phyloP scores from a whole-genome alignment of 768 basidiomycete genomes.

The Termitomyces sp. region DNA sequence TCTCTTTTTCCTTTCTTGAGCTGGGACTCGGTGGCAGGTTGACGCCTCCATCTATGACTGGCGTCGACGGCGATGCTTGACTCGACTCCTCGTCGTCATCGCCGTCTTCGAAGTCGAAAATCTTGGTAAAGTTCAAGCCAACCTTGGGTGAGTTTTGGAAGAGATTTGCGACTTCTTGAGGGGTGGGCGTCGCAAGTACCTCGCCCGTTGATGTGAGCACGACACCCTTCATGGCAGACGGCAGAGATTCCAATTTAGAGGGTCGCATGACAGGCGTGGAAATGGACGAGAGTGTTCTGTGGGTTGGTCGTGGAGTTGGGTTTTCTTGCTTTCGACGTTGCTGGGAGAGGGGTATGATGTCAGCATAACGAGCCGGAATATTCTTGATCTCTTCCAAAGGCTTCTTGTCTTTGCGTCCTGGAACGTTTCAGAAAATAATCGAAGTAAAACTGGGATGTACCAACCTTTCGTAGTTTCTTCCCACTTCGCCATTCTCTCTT shows the following conservation, averaged over 20 bases:
- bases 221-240: conserved; percentile 72
- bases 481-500: conserved; percentile 41
- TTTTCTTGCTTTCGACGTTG: conserved; percentile 19
- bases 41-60: conserved; percentile 20
- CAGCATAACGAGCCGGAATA: conserved; percentile 35
- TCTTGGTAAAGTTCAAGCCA: conserved; percentile 71
- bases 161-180: conserved; percentile 58
- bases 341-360: conserved; percentile 20
- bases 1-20: conserved; percentile 38
- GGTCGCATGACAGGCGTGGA: conserved; percentile 51
- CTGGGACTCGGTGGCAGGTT: conserved; percentile 46
- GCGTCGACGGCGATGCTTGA: conserved; percentile 13
- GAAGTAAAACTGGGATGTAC: background rate
- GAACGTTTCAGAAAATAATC: background rate
- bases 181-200: conserved; percentile 64
- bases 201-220: conserved; percentile 78
- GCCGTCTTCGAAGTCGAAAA: conserved; percentile 62
- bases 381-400: conserved; percentile 79
- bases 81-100: conserved; percentile 25
- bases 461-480: conserved; percentile 28
- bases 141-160: conserved; percentile 68
- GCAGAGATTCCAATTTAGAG: conserved; percentile 27
- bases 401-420: conserved; percentile 46
- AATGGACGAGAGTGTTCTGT: conserved; percentile 25
- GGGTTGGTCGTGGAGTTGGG: conserved; percentile 21